Evolutionary conservation across 2,329 filamentous ascomycete genomes (phyloP), one percentile per base, ranked within the genome.

Genomic region (Xylaria sp.): DNA sequence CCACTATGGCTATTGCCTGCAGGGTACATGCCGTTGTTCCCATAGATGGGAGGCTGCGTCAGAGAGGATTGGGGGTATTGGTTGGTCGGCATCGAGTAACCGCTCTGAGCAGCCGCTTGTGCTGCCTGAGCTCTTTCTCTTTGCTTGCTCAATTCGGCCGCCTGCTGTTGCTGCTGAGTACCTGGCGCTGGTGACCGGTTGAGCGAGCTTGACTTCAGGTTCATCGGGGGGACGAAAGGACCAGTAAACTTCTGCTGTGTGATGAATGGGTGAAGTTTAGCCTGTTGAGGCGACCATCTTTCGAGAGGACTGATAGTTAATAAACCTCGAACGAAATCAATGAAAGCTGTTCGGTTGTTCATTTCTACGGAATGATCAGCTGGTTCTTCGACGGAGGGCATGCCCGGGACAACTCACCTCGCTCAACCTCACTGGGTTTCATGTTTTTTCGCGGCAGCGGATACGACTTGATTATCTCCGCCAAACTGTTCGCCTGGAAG

Each of bases 381-480:
- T 19, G 18, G 37, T 34, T 42, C 6, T 23, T 13, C 11, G 30
- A 44, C 37, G 13, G 44, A 44, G 63, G 64, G 59, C 30, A 30
- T 13, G 42, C 57, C 23, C 61, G 54, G 42, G 13, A 4, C 49
- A 71, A 62, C 82, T 71, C 80, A 97, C 94, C 94, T 89, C 94
- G 80, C 69, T 99, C 94, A 65, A 99, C 88, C 76, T 99, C 94
- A 67, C 86, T 90, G 74, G 89, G 92, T 79, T 99, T 99, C 94
- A 99, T 99, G 71, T 97, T 97, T 79, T 99, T 99, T 70, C 94
- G 84, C 52, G 94, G 94, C 93, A 99, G 97, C 4, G 94, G 90
- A 72, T 99, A 99, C 58, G 90, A 92, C 73, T 95, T 91, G 77
- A 99, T 97, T 65, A 99, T 99, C 66, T 99, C 94, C 3, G 93